Evolutionary conservation across 352 stramenopile genomes (phyloP), one percentile per base, ranked within the genome.

Genomic region (Thraustochytrium sp.): DNA sequence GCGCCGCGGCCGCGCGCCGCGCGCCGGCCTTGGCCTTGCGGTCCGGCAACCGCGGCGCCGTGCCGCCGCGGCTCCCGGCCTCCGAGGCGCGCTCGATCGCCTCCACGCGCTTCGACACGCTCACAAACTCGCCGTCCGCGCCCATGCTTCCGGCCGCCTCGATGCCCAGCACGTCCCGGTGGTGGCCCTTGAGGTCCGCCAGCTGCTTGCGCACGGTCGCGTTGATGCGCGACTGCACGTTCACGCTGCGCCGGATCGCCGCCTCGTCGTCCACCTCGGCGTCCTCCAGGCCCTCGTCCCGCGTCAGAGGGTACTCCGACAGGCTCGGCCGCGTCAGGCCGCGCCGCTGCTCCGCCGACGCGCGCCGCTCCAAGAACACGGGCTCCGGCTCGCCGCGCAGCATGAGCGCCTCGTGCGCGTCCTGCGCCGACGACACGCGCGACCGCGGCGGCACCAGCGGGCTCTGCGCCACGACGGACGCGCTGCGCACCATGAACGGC

Each of bases 181-280:
- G 68, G 23, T 42, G 38, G 23, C 29, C 46, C 4, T 44, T 23
- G 31, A 80, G 48, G 40, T 80, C 68, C 5, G 68, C 68, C n/a
- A 80, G 68, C 68, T 80, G 68, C 36, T 75, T 44, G 34, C 68
- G 44, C 46, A 80, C 2, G n/a, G 68, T 80, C 3, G 44, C 38
- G 26, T 80, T 80, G 11, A 68, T 80, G 37, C 68, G 46, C 34
- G 68, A 61, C 48, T 68, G 42, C 16, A 80, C 51, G 40, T 75
- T 75, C 8, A 23, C 62, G n/a, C 48, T 55, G 48, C 40, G 36
- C 9, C 68, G 68, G 2, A 80, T 51, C 5, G 23, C 13, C 9
- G 62, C 62, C n/a, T n/a, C n/a, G n/a, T n/a, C n/a, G n/a, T n/a
- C n/a, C n/a, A n/a, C n/a, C n/a, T n/a, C n/a, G n/a, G n/a, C n/a